Base-by-base conservation (phyloP, 805 yeast species). In the Ogataea methylovora region DNA sequence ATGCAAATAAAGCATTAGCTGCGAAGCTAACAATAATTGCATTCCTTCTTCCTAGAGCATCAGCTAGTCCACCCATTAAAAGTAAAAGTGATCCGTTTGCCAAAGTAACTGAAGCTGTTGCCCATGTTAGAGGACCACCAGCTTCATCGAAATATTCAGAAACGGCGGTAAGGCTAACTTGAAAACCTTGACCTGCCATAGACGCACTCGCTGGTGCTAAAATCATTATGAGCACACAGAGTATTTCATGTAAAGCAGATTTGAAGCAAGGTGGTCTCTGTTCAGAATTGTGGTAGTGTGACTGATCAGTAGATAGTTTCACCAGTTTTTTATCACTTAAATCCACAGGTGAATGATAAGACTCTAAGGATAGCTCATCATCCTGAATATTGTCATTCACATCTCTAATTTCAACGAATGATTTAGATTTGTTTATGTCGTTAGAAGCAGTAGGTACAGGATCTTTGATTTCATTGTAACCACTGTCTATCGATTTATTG, bases 111-210 rank as follows among this genome's bases (percentile, higher is more conserved):
- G 68, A 49, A 7, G 65, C 52, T 8, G 62, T 55, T 12, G 61
- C 51, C 75, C 75, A 69, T 2, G 71, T 61, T 14, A 69, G 42
- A 19, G 50, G 39, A 22, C 71, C 71, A 30, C 71, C 73, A 8
- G 45, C 32, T 7, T 61, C 51, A 17, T 46, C 37, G 36, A 67
- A 69, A 24, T 56, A 47, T 9, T 49, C 47, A 7, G 64, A 58
- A 1, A 63, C 52, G 12, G 49, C 46, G 10, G 58, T 50, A 16
- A 69, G 45, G 20, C 67, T 54, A 4, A 63, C 46, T 35, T 58
- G 66, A 37, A 56, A 57, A 16, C 58, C 48, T 4, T 67, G 61
- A 2, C 54, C 46, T 11, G 64, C 51, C 40, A 65, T 56, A 8
- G 62, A 47, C 8, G 65, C 54, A 24, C 69, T 61, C 13, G 64